Evolutionary conservation across 768 basidiomycete genomes (phyloP).

Genomic region (Rubroboletus satanas): DNA sequence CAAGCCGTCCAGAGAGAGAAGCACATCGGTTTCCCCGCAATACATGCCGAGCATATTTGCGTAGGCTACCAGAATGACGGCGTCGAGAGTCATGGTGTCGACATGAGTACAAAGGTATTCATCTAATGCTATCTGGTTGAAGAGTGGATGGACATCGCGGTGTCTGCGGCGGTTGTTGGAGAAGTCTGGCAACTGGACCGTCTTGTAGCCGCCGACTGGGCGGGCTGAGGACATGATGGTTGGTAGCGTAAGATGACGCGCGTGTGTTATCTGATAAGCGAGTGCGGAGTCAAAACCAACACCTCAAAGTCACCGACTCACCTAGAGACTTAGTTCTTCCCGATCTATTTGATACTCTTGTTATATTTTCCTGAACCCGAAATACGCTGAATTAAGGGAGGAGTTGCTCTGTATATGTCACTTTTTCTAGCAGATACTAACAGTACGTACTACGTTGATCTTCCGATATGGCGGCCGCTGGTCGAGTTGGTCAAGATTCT

Average conservation of each 20-base stretch:
- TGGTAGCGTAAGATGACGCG: too few relatives aligned
- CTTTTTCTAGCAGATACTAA: background rate
- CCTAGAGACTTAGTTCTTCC: background rate
- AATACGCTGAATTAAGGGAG: background rate
- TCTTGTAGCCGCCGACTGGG: background rate
- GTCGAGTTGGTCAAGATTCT: background rate
- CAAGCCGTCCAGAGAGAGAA: slow-evolving; percentile 15
- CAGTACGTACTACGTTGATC: background rate
- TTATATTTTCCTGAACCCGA: background rate
- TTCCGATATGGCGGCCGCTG: background rate
- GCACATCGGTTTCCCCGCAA: slow-evolving; percentile 17
- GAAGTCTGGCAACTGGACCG: slow-evolving; percentile 17
- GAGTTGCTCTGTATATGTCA: background rate
- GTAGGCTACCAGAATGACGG: slow-evolving; percentile 21
- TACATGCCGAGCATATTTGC: slow-evolving; percentile 22
- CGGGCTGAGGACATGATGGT: background rate
- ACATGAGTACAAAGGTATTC: background rate
- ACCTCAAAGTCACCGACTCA: background rate
- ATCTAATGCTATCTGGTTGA: slow-evolving; percentile 3
- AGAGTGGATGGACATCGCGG: background rate
- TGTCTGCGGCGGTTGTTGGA: slow-evolving; percentile 17
- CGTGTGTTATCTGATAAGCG: slow-evolving; percentile 8
- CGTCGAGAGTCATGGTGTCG: slow-evolving; percentile 2
- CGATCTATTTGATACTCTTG: background rate
- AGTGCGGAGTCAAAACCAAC: background rate